These are phyloP conservation scores for Trichoderma parareesei DNA, from an alignment of 495 filamentous ascomycete species.

Conservation along the genomic window DNA sequence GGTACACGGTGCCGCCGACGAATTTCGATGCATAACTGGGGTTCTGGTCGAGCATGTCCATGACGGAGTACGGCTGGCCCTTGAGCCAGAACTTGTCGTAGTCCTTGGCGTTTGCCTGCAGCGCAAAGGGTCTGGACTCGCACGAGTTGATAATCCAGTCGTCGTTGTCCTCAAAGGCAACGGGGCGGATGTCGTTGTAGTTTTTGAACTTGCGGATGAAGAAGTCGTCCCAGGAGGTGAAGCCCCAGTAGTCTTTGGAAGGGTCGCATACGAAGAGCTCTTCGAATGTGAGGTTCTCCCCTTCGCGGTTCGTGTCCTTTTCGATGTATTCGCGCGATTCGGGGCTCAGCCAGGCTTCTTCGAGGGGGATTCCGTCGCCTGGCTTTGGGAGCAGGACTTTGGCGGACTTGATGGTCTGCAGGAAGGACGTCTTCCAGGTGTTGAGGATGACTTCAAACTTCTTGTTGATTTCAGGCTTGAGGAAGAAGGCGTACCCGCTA, in stretches of 20 bases:
- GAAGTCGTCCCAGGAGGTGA: conserved; percentile 55
- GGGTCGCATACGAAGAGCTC: conserved; percentile 32
- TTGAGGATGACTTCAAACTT: conserved; percentile 49
- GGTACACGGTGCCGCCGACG: conserved; percentile 47
- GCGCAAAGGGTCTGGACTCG: conserved; percentile 42
- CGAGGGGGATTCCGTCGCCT: conserved; percentile 18
- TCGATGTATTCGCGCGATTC: conserved; percentile 17
- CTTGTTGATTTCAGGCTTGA: conserved; percentile 41
- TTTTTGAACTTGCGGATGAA: conserved; percentile 46
- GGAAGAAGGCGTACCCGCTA: conserved; percentile 47
- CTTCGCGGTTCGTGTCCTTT: not conserved
- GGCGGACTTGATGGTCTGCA: conserved; percentile 38
- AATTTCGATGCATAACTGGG: conserved; percentile 32
- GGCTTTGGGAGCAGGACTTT: conserved; percentile 32
- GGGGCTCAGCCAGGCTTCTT: conserved; percentile 38
- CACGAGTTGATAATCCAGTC: conserved; percentile 47
- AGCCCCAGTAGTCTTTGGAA: conserved; percentile 35
- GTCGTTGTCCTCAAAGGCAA: conserved; percentile 36
- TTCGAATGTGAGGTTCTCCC: conserved; percentile 23
- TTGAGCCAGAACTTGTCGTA: conserved; percentile 51
- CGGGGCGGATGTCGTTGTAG: conserved; percentile 36
- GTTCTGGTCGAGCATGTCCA: conserved; percentile 35
- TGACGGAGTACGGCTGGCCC: conserved; percentile 43
- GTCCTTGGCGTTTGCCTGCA: conserved; percentile 24
- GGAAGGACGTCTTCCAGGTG: conserved; percentile 42